These are phyloP conservation scores for Colletotrichum sp. DNA, from an alignment of 2,329 filamentous ascomycete genomes.

Conservation along the genomic window DNA sequence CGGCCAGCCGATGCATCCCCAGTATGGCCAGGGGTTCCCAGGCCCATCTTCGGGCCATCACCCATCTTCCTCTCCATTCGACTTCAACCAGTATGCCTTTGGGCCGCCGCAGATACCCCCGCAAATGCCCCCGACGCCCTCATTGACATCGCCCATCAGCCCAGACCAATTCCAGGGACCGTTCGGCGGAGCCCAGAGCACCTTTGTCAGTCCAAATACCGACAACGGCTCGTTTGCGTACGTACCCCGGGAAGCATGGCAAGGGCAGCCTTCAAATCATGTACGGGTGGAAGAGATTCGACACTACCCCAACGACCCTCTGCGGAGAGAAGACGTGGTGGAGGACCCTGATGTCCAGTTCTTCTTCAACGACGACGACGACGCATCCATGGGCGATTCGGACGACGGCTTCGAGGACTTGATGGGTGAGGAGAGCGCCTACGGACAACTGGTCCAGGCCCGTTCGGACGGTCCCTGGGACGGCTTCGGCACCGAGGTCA, in stretches of 20 bases:
- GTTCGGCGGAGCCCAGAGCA: not conserved
- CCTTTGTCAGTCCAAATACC: slow-evolving; percentile 6
- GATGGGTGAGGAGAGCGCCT: slow-evolving; percentile 37
- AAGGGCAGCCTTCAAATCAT: not conserved
- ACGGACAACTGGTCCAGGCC: slow-evolving; percentile 43
- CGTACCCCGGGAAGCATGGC: not conserved
- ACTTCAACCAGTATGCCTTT: slow-evolving; percentile 28
- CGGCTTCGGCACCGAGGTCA: slow-evolving; percentile 49
- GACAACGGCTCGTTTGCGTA: not conserved
- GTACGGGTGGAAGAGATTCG: not conserved
- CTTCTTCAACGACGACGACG: slow-evolving; percentile 59
- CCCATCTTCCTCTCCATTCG: slow-evolving; percentile 9
- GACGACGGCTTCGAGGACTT: slow-evolving; percentile 59
- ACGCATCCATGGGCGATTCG: slow-evolving; percentile 66
- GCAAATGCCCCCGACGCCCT: slow-evolving; percentile 17
- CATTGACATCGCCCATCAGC: slow-evolving; percentile 9
- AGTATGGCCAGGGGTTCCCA: slow-evolving; percentile 34
- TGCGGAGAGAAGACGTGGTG: not conserved
- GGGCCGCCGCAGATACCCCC: not conserved
- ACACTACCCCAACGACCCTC: not conserved
- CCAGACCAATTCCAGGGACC: slow-evolving; percentile 20
- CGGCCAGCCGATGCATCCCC: slow-evolving; percentile 27
- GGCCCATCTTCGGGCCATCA: slow-evolving; percentile 21
- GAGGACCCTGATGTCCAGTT: slow-evolving; percentile 36
- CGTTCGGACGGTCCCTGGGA: slow-evolving; percentile 41